Evolutionary conservation across 1,284 basidiomycete species (phyloP).

Genomic region (Fomes fomentarius): DNA sequence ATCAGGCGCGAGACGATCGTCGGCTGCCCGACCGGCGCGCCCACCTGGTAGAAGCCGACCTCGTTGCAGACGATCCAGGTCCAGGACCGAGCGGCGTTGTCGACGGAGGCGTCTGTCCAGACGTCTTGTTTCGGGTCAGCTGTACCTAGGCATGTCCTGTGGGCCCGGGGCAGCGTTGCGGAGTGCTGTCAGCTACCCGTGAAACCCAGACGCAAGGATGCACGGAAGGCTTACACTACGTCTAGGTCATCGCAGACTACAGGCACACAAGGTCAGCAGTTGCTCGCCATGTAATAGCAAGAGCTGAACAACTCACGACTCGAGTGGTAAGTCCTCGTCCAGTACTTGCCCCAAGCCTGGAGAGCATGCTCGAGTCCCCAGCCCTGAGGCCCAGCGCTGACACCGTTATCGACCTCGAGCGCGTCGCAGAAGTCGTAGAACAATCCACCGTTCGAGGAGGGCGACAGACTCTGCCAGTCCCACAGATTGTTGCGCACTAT

Average conservation of each 20-base stretch:
- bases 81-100: constrained; percentile 55
- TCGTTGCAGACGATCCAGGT: constrained; percentile 66
- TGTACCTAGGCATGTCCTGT: constrained; percentile 55
- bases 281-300: too few species aligned
- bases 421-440: constrained; percentile 77
- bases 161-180: too few species aligned
- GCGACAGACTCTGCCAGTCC: constrained; percentile 61
- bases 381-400: constrained; percentile 53
- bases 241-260: too few species aligned
- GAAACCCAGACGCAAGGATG: too few species aligned
- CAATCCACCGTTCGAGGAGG: constrained; percentile 41
- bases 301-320: too few species aligned
- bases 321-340: constrained; percentile 48
- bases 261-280: too few species aligned
- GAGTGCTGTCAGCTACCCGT: too few species aligned
- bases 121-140: constrained; percentile 46
- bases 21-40: constrained; percentile 49
- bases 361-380: constrained; percentile 70
- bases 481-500: constrained; percentile 55
- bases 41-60: constrained; percentile 60
- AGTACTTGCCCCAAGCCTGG: constrained; percentile 61
- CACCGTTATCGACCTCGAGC: constrained; percentile 67
- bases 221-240: background rate
- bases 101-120: constrained; percentile 51
- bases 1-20: constrained; percentile 56